These are phyloP conservation scores for Gentiana dahurica DNA, from an alignment of 257 asterid species.

Conservation along the genomic window DNA sequence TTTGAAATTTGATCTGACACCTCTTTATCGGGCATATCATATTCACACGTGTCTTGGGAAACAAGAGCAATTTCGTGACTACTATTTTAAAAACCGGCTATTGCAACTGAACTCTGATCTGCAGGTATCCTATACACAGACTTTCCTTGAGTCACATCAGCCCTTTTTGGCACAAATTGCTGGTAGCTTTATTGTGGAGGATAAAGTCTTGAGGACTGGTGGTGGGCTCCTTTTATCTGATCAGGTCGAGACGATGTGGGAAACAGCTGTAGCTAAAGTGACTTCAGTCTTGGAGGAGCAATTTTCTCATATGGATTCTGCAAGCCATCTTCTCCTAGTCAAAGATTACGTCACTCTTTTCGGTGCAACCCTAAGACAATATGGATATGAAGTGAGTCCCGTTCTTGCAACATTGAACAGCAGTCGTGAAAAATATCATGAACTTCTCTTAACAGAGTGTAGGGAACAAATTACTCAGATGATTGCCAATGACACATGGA, in stretches of 20 bases:
- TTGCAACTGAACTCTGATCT: conserved; percentile 80
- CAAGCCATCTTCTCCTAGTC: conserved; percentile 78
- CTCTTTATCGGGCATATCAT: conserved; percentile 85
- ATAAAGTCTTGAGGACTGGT: conserved; percentile 79
- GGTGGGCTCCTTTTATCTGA: conserved; percentile 60
- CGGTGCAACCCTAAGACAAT: conserved; percentile 80
- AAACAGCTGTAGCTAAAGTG: conserved; percentile 64
- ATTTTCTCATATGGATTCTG: conserved; percentile 59
- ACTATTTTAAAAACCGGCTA: conserved; percentile 62
- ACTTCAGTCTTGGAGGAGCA: conserved; percentile 59
- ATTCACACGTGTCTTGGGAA: conserved; percentile 73
- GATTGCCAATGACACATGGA: conserved; percentile 41
- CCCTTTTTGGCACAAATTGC: conserved; percentile 70
- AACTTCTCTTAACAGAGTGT: conserved; percentile 74
- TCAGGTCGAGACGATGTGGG: conserved; percentile 93
- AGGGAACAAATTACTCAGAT: conserved; percentile 50
- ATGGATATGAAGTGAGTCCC: conserved; percentile 70
- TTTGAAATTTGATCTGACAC: conserved; percentile 78
- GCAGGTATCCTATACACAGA: conserved; percentile 63
- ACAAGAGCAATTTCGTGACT: conserved; percentile 66
- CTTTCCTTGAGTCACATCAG: conserved; percentile 75
- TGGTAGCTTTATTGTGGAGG: conserved; percentile 82
- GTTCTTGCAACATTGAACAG: conserved; percentile 67
- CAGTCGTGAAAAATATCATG: conserved; percentile 72
- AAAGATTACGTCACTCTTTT: conserved; percentile 92